phyloP scores from a whole-genome alignment of 768 basidiomycete species.

The Agaricus subrufescens region DNA sequence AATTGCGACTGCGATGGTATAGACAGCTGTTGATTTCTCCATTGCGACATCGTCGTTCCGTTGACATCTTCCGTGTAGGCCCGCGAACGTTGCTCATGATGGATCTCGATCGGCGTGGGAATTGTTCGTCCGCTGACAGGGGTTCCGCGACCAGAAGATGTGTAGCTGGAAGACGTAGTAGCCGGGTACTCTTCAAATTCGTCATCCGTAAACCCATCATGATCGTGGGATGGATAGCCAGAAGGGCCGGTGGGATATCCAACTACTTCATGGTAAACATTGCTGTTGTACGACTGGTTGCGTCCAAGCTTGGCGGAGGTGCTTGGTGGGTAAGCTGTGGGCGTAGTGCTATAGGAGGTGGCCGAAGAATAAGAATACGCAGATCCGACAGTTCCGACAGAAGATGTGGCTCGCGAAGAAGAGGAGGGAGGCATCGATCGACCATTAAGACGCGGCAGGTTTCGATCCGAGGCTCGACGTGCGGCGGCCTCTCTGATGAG shows the following conservation, averaged over 20 bases:
- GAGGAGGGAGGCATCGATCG: not conserved
- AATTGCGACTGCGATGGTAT: conserved; percentile 26
- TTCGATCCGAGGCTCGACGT: conserved; percentile 63
- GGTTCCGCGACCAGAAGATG: conserved; percentile 68
- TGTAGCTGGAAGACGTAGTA: conserved; percentile 27
- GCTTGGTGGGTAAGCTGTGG: not conserved
- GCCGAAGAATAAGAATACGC: conserved; percentile 26
- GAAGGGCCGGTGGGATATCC: conserved; percentile 32
- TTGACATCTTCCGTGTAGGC: conserved; percentile 67
- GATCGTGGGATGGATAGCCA: conserved; percentile 52
- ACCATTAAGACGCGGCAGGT: conserved; percentile 6
- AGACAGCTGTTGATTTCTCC: conserved; percentile 38
- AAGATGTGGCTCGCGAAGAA: conserved; percentile 4
- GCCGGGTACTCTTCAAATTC: conserved; percentile 73
- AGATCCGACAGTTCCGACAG: conserved; percentile 14
- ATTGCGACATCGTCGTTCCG: conserved; percentile 58
- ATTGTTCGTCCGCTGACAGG: conserved; percentile 54
- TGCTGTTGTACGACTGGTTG: conserved; percentile 1
- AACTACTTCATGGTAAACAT: conserved; percentile 3
- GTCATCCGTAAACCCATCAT: conserved; percentile 62
- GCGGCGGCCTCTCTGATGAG: conserved; percentile 76
- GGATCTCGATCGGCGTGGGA: conserved; percentile 38
- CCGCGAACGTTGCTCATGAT: conserved; percentile 48
- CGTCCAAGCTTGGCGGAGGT: conserved; percentile 3
- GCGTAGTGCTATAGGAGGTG: conserved; percentile 10